phyloP scores from a whole-genome alignment of 2,329 filamentous ascomycete genomes.

The Paecilomyces niveus region DNA sequence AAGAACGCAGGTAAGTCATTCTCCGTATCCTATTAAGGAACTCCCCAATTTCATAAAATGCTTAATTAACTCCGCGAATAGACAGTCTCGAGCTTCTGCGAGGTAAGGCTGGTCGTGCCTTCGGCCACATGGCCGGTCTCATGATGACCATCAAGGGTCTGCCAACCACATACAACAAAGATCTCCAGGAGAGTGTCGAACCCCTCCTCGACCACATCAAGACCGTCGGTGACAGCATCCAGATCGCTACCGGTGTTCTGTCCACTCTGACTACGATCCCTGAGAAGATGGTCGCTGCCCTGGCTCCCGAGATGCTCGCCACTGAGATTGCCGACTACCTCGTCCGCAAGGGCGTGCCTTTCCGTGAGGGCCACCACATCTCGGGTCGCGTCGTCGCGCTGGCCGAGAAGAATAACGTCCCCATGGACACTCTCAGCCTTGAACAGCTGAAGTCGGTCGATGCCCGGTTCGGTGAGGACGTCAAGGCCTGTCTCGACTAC shows the following conservation, averaged over 20 bases:
- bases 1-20: constrained; percentile 52
- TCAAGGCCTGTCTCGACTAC: constrained; percentile 68
- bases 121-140: constrained; percentile 74
- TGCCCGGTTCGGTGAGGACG: constrained; percentile 61
- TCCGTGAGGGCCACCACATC: constrained; percentile 74
- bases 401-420: constrained; percentile 57
- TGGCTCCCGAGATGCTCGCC: constrained; percentile 79
- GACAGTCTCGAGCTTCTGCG: constrained; percentile 68
- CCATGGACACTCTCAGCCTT: constrained; percentile 63
- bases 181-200: constrained; percentile 81
- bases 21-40: no score
- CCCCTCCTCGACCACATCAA: constrained; percentile 79
- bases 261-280: constrained; percentile 63
- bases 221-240: constrained; percentile 71
- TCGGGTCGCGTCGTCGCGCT: constrained; percentile 66
- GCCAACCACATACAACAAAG: constrained; percentile 82
- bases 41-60: background rate
- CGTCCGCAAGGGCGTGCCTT: constrained; percentile 55
- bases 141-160: constrained; percentile 71
- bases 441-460: constrained; percentile 64
- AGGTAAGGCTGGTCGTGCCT: constrained; percentile 69
- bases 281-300: constrained; percentile 69
- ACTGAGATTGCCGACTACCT: constrained; percentile 45
- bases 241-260: constrained; percentile 75
- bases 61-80: constrained; percentile 1